These are phyloP conservation scores for Penicillium sp. DNA, from an alignment of 2,329 filamentous ascomycete genomes.

Conservation along the genomic window DNA sequence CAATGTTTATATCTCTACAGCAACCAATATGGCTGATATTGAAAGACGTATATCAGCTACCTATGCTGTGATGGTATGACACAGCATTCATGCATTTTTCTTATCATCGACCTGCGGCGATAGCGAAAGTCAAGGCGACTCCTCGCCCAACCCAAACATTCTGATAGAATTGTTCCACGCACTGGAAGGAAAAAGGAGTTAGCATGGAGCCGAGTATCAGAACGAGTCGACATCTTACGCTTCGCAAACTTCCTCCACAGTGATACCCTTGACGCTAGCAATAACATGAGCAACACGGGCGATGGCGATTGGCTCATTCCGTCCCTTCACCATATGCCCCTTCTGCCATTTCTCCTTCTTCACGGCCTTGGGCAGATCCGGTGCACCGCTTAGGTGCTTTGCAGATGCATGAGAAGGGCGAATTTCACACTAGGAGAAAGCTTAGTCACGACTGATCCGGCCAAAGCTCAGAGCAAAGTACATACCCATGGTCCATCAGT, in stretches of 20 bases:
- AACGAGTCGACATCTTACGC: constrained; percentile 49
- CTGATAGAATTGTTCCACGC: constrained; percentile 77
- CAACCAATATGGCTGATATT: not conserved
- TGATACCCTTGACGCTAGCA: constrained; percentile 76
- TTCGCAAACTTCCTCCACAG: constrained; percentile 79
- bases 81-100: not conserved
- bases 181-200: constrained; percentile 30
- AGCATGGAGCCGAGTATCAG: constrained; percentile 15
- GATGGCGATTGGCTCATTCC: constrained; percentile 90
- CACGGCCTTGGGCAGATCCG: constrained; percentile 72
- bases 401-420: constrained; percentile 82
- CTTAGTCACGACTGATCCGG: not conserved
- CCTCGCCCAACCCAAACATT: constrained; percentile 71
- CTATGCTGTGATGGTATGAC: not conserved
- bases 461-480: not conserved
- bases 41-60: not conserved
- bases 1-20: not conserved
- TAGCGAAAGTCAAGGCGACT: constrained; percentile 1
- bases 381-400: constrained; percentile 67
- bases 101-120: not conserved
- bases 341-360: constrained; percentile 96
- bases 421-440: constrained; percentile 69
- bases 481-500: constrained; percentile 85
- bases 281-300: constrained; percentile 83
- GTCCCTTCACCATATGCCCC: constrained; percentile 86